These are phyloP conservation scores for Paecilomyces variotii DNA, from an alignment of 2,329 filamentous ascomycete species.

Conservation along the genomic window DNA sequence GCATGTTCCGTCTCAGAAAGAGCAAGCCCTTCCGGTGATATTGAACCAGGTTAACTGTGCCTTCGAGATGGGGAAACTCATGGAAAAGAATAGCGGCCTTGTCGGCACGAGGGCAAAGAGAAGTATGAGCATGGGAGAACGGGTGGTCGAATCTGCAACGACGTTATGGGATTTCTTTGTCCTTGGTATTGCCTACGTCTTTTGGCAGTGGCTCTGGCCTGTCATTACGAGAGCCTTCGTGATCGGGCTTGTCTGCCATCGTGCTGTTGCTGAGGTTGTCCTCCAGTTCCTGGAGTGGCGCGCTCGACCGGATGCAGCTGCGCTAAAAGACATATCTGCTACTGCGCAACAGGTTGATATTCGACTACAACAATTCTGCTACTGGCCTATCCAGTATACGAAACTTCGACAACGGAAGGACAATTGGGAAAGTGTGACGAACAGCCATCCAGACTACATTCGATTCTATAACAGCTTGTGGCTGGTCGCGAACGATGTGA, in stretches of 20 bases:
- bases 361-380: constrained; percentile 93
- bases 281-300: constrained; percentile 79
- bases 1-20: constrained; percentile 70
- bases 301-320: constrained; percentile 65
- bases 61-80: constrained; percentile 73
- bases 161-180: constrained; percentile 71
- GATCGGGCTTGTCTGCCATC: constrained; percentile 68
- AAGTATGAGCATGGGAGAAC: constrained; percentile 84
- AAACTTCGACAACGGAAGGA: constrained; percentile 82
- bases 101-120: constrained; percentile 75
- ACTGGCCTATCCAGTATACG: constrained; percentile 95
- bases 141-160: constrained; percentile 86
- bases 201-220: constrained; percentile 70
- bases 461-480: constrained; percentile 98
- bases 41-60: constrained; percentile 95
- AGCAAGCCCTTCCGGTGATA: constrained; percentile 70
- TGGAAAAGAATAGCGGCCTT: constrained; percentile 84
- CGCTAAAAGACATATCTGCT: constrained; percentile 89
- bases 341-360: constrained; percentile 98
- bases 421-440: constrained; percentile 93
- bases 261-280: constrained; percentile 70
- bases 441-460: constrained; percentile 94
- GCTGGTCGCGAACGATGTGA: constrained; percentile 97
- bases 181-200: constrained; percentile 60
- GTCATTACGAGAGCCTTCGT: constrained; percentile 66